Evolutionary conservation across 1,139 yeast genomes (phyloP).

Genomic region (Saccharomyces hybrid): DNA sequence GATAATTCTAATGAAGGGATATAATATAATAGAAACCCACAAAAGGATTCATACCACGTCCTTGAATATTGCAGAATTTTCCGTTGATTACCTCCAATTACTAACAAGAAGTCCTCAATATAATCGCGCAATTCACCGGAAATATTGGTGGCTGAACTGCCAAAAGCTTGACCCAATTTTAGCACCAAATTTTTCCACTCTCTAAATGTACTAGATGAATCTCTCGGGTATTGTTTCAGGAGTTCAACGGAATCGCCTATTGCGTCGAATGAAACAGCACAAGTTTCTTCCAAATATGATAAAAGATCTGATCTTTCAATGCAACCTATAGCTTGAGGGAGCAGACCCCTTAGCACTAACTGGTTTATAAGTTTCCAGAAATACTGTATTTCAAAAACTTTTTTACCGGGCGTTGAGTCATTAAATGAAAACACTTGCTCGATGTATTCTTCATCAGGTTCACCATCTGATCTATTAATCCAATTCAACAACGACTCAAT

Average conservation of each 20-base stretch:
- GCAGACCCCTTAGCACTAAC: constrained; percentile 55
- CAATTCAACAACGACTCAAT: constrained; percentile 40
- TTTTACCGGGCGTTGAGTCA: constrained; percentile 20
- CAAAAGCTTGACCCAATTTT: constrained; percentile 24
- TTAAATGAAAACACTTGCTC: constrained; percentile 18
- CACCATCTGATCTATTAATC: constrained; percentile 59
- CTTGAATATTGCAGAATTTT: constrained; percentile 26
- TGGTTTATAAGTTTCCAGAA: constrained; percentile 64
- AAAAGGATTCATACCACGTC: constrained; percentile 66
- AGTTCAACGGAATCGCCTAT: constrained; percentile 42
- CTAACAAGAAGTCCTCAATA: constrained; percentile 23
- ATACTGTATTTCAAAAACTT: constrained; percentile 46
- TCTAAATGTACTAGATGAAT: constrained; percentile 29
- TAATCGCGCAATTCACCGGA: constrained; percentile 24
- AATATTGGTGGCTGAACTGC: constrained; percentile 19
- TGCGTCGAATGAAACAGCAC: constrained; percentile 30
- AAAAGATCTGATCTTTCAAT: constrained; percentile 34
- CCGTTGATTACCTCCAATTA: constrained; percentile 25
- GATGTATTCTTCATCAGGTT: constrained; percentile 47
- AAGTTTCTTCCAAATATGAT: constrained; percentile 13
- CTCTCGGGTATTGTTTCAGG: constrained; percentile 32
- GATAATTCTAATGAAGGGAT: constrained; percentile 45
- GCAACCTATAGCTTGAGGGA: constrained; percentile 47
- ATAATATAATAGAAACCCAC: constrained; percentile 55
- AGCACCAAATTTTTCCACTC: constrained; percentile 33